A percentile compares a stretch with the other conserved stretches of the same genome.
phyloP scores from a whole-genome alignment of 305 asterid species.

The Fraxinus albicans region DNA sequence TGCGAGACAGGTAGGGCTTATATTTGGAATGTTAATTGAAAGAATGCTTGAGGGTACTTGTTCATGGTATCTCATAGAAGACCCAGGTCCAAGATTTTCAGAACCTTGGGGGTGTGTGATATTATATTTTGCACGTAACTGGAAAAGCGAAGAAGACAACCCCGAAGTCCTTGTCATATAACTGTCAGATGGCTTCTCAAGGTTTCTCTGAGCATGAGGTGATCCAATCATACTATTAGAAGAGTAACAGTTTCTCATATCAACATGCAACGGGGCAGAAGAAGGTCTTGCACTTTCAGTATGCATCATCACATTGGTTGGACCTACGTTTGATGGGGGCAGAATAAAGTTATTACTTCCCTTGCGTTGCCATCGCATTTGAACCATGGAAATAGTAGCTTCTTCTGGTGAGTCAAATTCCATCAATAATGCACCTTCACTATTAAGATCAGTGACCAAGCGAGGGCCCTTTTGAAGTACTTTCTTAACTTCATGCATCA shows the following conservation, averaged over 20 bases:
- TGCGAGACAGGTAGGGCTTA: constrained; percentile 38
- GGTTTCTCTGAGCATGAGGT: constrained; percentile 45
- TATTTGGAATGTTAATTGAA: constrained; percentile 48
- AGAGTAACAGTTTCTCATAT: constrained; percentile 42
- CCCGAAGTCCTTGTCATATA: constrained; percentile 42
- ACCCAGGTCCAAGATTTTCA: constrained; percentile 36
- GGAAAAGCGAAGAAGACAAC: constrained; percentile 50
- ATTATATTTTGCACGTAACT: constrained; percentile 52
- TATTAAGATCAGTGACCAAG: constrained; percentile 67
- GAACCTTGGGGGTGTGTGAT: constrained; percentile 36
- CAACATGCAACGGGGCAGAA: constrained; percentile 40
- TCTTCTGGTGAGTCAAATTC: constrained; percentile 91
- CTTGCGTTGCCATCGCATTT: constrained; percentile 71
- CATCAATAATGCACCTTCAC: constrained; percentile 73
- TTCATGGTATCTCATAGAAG: constrained; percentile 42
- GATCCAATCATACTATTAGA: constrained; percentile 48
- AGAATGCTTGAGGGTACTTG: constrained; percentile 40
- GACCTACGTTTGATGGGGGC: constrained; percentile 41
- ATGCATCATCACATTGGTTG: constrained; percentile 40
- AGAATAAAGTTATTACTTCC: constrained; percentile 43
- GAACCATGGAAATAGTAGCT: constrained; percentile 66
- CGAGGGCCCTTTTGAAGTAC: constrained; percentile 71
- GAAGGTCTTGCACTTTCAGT: constrained; percentile 45
- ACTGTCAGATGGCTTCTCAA: constrained; percentile 55
- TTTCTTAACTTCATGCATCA: constrained; percentile 69